Base-by-base conservation (phyloP, 805 yeast species). In the Myxozyma udenii region DNA sequence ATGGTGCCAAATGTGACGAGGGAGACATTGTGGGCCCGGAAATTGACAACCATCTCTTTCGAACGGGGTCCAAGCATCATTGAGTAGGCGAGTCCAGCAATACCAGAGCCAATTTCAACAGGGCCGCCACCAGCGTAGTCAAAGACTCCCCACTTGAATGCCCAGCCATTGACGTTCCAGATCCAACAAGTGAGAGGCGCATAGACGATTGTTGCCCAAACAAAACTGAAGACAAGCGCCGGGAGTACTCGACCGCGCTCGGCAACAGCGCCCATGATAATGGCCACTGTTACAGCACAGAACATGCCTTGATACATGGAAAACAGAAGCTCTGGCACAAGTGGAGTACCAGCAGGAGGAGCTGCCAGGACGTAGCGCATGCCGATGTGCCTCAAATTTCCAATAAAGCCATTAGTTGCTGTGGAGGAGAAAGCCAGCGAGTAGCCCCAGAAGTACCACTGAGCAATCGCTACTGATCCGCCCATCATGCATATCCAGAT, bases 91-190 rank as follows among this genome's bases (percentile, higher is more conserved):
- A 91, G 83, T 1, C 96, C 97, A 32, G 88, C 85, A 22, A 89
- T 85, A 55, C 98, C 98, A 22, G 95, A 83, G 26, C 87, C 77
- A 50, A 93, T 87, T 68, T 91, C 98, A 24, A 91, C 96, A 0
- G 97, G 95, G 0, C 97, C 97, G 50, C 98, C 98, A 26, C 98
- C 98, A 22, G 98, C 98, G 68, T 87, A 91, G 68, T 91, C 98
- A 46, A 91, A 74, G 1, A 84, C 98, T 4, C 95, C 96, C 82
- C 95, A 91, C 61, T 81, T 75, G 60, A 77, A 77, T 33, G 96
- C 96, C 98, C 98, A 91, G 36, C 98, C 98, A 41, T 83, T 83
- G 1, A 86, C 66, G 50, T 88, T 85, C 98, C 98, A 91, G 49
- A 87, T 81, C 97, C 98, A 90, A 70, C 82, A 87, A 4, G 91